Evolutionary conservation across 164 flowering plant genomes (phyloP).

Genomic region (Sextonia rubra): DNA sequence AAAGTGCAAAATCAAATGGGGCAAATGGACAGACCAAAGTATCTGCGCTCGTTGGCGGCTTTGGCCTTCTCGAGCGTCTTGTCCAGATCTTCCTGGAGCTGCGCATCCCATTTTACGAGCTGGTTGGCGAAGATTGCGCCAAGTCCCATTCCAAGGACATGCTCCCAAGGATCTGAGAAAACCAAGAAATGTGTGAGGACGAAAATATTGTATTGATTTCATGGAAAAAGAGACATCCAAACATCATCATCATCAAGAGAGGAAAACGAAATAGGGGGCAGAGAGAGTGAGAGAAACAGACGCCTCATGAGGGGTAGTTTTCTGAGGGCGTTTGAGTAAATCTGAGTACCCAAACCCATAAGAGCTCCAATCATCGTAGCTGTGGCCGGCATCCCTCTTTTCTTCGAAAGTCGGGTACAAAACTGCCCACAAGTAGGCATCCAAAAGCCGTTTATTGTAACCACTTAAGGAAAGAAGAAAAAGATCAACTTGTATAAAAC

Average conservation of each 20-base stretch:
- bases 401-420: no score
- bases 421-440: no score
- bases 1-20: not conserved
- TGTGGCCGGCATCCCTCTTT: slow-evolving; percentile 25
- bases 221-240: no score
- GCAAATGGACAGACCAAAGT: slow-evolving; percentile 41
- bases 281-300: slow-evolving; percentile 18
- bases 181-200: not conserved
- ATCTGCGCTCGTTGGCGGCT: slow-evolving; percentile 90
- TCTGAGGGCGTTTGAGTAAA: slow-evolving; percentile 94
- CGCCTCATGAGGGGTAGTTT: slow-evolving; percentile 97
- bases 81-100: slow-evolving; percentile 80
- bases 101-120: slow-evolving; percentile 84
- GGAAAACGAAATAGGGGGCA: not conserved
- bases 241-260: not conserved
- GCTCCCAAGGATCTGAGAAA: slow-evolving; percentile 94
- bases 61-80: slow-evolving; percentile 87
- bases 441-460: no score
- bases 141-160: slow-evolving; percentile 81
- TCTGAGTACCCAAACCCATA: slow-evolving; percentile 83
- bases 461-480: no score
- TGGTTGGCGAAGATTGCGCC: slow-evolving; percentile 77
- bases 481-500: no score
- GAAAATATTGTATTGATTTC: not conserved
- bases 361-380: slow-evolving; percentile 81